Conservation (phyloP, 768 basidiomycete species). For the Boletus tomentosulus region DNA sequence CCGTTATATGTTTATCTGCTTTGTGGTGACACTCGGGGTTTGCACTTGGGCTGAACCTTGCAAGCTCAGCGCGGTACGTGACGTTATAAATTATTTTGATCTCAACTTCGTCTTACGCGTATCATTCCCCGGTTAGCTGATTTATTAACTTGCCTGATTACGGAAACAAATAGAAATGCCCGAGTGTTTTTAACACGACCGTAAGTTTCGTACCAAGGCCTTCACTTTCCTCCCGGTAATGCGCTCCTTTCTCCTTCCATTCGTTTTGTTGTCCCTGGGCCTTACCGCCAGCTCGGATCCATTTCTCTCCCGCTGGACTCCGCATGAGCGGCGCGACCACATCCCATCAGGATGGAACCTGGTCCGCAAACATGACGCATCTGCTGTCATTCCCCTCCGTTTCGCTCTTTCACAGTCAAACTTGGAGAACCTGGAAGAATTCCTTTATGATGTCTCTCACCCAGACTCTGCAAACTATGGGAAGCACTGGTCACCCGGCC, state of each 20-base stretch:
- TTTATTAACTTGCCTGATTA: neutral
- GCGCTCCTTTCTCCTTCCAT: slow-evolving; percentile 20
- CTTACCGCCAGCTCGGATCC: slow-evolving; percentile 9
- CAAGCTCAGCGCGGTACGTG: neutral
- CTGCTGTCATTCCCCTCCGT: slow-evolving; percentile 39
- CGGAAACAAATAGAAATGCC: neutral
- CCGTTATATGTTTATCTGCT: too few relatives aligned
- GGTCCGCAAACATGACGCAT: slow-evolving; percentile 28
- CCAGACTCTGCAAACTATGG: slow-evolving; percentile 44
- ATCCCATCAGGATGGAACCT: slow-evolving; percentile 38
- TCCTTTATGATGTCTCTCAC: slow-evolving; percentile 41
- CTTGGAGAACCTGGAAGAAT: slow-evolving; percentile 36
- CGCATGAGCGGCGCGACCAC: slow-evolving; percentile 28
- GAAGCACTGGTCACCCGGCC: slow-evolving; percentile 41
- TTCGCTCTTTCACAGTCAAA: slow-evolving; percentile 44
- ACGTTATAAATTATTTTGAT: neutral
- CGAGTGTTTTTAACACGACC: too few relatives aligned
- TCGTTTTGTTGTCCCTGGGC: slow-evolving; percentile 20
- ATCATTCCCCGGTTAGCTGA: neutral
- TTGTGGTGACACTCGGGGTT: too few relatives aligned
- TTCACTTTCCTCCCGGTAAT: neutral
- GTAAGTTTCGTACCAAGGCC: too few relatives aligned
- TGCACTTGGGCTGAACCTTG: too few relatives aligned
- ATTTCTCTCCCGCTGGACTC: slow-evolving; percentile 1
- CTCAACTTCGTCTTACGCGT: neutral